Conservation (phyloP, 805 yeast species). For the Komagataella pseudopastoris region DNA sequence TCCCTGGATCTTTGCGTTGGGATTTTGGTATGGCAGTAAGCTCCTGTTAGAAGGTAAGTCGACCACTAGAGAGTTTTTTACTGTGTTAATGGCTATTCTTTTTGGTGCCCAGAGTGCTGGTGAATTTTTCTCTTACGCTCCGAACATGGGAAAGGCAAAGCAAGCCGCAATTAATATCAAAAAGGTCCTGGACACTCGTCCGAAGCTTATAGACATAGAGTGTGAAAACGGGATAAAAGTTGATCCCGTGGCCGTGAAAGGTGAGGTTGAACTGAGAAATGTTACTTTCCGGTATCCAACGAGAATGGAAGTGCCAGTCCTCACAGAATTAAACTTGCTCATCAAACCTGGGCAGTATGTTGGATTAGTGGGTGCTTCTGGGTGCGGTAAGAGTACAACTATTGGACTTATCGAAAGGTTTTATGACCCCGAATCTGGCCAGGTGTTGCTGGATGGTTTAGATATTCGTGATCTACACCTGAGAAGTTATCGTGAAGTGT, state of each 20-base stretch:
- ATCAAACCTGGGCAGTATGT: constrained; percentile 75
- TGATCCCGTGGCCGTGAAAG: constrained; percentile 17
- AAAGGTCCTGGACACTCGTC: neutral
- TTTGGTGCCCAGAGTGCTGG: neutral
- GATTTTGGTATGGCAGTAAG: neutral
- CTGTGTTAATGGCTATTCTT: neutral
- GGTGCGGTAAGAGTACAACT: constrained; percentile 84
- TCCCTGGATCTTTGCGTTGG: neutral
- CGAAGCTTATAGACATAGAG: neutral
- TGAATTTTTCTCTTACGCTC: neutral
- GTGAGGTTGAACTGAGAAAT: constrained; percentile 47
- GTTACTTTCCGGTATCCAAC: constrained; percentile 76
- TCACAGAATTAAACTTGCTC: constrained; percentile 41
- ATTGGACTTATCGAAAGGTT: constrained; percentile 42
- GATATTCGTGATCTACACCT: constrained; percentile 34
- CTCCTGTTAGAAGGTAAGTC: neutral
- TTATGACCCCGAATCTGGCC: constrained; percentile 24
- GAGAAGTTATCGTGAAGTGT: constrained; percentile 31
- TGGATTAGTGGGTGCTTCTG: constrained; percentile 77
- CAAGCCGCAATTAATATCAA: neutral
- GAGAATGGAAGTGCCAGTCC: constrained; percentile 57
- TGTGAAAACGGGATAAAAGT: neutral
- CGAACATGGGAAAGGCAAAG: neutral
- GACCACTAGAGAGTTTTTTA: neutral
- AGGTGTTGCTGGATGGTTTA: constrained; percentile 28